Evolutionary conservation across 2,329 filamentous ascomycete species (phyloP), one percentile per base, ranked within the genome.

Genomic region (Ophiostoma perfectum): DNA sequence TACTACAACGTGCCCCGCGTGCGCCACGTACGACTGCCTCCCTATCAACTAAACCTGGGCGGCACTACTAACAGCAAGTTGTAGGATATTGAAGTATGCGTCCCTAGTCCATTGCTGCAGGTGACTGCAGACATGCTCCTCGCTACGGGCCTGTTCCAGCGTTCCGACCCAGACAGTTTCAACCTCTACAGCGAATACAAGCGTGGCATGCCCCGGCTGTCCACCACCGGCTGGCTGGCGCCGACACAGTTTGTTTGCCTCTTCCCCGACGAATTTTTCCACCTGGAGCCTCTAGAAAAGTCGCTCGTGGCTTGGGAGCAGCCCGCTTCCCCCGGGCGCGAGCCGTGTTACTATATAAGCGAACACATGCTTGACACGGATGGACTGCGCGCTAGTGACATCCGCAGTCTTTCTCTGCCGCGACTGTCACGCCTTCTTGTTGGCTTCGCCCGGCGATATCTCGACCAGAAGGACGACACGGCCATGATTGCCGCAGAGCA

Each of bases 1-100:
- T 62, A 62, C 38, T 62, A 62, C 38, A 62, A 62, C 14, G 58
- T 62, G 58, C 58, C 58, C 41, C 58, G 58, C 41, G 58, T 62
- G 36, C 58, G 58, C 8, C 58, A 62, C 41, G 58, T 62, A 41
- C 27, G 58, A 41, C 58, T 62, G 5, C 14, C 58, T 47, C 44
- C 11, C 44, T 14, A 47, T 47, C 44, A 55, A 18, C 38, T 9
- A 16, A n/a, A 12, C 58, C 36, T 12, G 8, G 27, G 38, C 27
- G 27, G 27, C 27, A 27, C 27, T 27, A 2, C 27, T 62, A 39
- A 41, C 27, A 41, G 38, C 58, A 62, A 7, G 11, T 41, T 5
- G 41, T 9, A 62, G 58, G 58, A 62, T 41, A 39, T 62, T 41
- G 58, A 62, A 62, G 41, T 62, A 5, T 62, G 58, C 12, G 58